These are phyloP conservation scores for Mycena vulgaris DNA, from an alignment of 768 basidiomycete genomes.

Conservation along the genomic window DNA sequence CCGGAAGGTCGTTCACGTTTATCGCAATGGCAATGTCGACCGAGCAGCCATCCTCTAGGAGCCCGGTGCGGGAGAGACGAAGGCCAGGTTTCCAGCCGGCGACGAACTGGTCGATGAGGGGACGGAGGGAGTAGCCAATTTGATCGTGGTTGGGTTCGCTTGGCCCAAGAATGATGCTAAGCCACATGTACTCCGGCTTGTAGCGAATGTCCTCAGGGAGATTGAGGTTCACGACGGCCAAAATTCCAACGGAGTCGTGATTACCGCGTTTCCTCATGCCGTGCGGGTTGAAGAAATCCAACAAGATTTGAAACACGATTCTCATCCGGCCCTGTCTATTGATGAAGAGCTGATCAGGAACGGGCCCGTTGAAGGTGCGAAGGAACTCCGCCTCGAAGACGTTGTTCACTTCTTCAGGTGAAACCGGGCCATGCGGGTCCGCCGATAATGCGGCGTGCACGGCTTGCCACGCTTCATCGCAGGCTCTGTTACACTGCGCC, in stretches of 20 bases:
- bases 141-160: constrained; percentile 40
- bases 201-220: constrained; percentile 46
- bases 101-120: constrained; percentile 44
- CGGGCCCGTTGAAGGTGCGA: constrained; percentile 3
- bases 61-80: constrained; percentile 28
- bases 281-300: constrained; percentile 49
- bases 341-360: constrained; percentile 35
- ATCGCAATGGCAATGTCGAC: constrained; percentile 18
- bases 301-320: constrained; percentile 38
- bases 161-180: constrained; percentile 45
- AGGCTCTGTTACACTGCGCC: constrained; percentile 1
- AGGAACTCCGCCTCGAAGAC: constrained; percentile 40
- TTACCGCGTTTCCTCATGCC: constrained; percentile 34
- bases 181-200: constrained; percentile 47
- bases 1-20: constrained; percentile 47
- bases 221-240: constrained; percentile 47
- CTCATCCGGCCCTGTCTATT: constrained; percentile 30
- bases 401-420: constrained; percentile 21
- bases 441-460: constrained; percentile 13
- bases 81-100: constrained; percentile 34
- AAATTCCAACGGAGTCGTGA: constrained; percentile 42
- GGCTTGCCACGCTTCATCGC: constrained; percentile 18
- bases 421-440: too few relatives aligned
- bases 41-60: not conserved
- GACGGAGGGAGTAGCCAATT: constrained; percentile 43